Evolutionary conservation across 768 basidiomycete genomes (phyloP), one percentile per base, ranked within the genome.

Genomic region (Pleurotus cornucopiae): DNA sequence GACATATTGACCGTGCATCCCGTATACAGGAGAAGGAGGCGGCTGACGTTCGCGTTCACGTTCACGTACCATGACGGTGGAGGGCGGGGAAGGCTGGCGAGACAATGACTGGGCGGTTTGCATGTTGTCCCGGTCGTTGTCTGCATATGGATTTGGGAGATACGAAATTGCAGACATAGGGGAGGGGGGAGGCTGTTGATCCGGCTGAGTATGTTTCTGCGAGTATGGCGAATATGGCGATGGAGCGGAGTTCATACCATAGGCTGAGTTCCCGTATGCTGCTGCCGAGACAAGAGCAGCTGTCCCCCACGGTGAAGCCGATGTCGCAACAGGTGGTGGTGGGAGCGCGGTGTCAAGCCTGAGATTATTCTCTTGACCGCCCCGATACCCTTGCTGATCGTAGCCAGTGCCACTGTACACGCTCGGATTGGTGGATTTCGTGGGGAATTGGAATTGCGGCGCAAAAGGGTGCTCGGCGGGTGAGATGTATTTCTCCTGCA

Each of bases 261-360:
- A 34, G 7, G 30, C 9, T 34, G 30, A 34, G 30, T 34, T 34
- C 7, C 14, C 48, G n/a, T 51, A 51, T 26, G 49, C 23, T n/a
- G n/a, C 34, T 11, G 51, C n/a, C 5, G 51, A n/a, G 16, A 18
- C 34, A 7, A n/a, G n/a, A 12, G 51, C 34, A 18, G 51, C 34
- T 11, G 18, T 20, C 11, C 20, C 25, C 9, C 14, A 23, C 13
- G 51, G 51, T 2, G 20, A 21, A 5, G 41, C 20, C n/a, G 41
- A 21, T 14, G 39, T 40, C 6, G 39, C 51, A 18, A 39, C 39
- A 21, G 51, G 51, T n/a, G 51, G 37, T 13, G 51, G 51, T 23
- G 51, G 51, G n/a, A 53, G 26, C 18, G 51, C 51, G 6, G 51
- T 53, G 51, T 53, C 51, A 41, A 53, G 39, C 38, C 51, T 12